These are phyloP conservation scores for Jamesozyma piceae DNA, from an alignment of 805 yeast genomes.

Conservation along the genomic window DNA sequence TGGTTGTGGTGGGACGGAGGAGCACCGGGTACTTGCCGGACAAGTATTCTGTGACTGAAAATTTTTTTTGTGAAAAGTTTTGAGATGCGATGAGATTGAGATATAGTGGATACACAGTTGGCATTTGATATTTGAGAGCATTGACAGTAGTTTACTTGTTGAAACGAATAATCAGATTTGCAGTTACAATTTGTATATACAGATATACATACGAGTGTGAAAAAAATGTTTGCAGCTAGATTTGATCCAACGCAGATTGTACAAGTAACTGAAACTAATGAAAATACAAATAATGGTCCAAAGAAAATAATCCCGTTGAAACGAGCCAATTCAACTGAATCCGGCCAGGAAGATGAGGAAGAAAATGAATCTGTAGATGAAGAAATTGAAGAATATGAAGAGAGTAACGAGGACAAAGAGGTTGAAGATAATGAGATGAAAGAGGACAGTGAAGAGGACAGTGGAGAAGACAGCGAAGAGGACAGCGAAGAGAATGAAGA, in stretches of 20 bases:
- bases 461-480: neutral
- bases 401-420: constrained; percentile 4
- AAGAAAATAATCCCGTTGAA: constrained; percentile 18
- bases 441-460: neutral
- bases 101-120: no score
- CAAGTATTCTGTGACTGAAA: no score
- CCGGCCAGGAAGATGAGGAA: constrained; percentile 11
- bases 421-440: neutral
- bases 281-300: neutral
- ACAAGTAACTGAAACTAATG: neutral
- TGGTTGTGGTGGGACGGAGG: no score
- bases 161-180: no score
- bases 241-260: constrained; percentile 42
- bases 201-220: no score
- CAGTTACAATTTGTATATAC: no score
- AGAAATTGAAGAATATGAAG: constrained; percentile 8
- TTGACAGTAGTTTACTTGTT: no score
- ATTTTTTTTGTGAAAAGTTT: no score
- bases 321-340: constrained; percentile 12
- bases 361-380: constrained; percentile 8
- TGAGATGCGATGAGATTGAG: no score
- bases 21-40: no score
- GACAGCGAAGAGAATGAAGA: constrained; percentile 7
- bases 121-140: no score
- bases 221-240: constrained; percentile 65